These are phyloP conservation scores for Ogataea pilisensis DNA, from an alignment of 805 yeast genomes.

Conservation along the genomic window DNA sequence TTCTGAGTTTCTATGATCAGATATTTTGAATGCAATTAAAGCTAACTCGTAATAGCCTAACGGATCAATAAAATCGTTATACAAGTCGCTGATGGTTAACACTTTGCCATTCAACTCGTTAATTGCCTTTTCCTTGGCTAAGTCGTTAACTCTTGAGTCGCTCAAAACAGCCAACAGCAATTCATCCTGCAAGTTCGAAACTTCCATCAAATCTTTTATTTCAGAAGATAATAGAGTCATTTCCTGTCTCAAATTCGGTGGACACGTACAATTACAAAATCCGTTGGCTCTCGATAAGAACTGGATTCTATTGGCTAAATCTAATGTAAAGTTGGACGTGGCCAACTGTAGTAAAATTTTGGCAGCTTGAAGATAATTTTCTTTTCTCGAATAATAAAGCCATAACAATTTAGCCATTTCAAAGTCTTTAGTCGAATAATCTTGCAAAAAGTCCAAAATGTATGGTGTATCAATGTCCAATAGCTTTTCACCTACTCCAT, in stretches of 20 bases:
- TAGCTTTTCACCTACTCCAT: slow-evolving; percentile 72
- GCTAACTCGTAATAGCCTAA: slow-evolving; percentile 83
- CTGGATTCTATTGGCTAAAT: slow-evolving; percentile 74
- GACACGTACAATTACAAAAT: slow-evolving; percentile 80
- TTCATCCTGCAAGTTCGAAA: slow-evolving; percentile 81
- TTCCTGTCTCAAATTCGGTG: slow-evolving; percentile 71
- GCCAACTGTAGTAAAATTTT: slow-evolving; percentile 70
- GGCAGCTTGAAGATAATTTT: slow-evolving; percentile 80
- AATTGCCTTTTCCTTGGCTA: slow-evolving; percentile 47
- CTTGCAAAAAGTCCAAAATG: slow-evolving; percentile 71
- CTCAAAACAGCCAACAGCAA: slow-evolving; percentile 43
- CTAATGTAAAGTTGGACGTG: slow-evolving; percentile 63
- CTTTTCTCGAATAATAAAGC: slow-evolving; percentile 83
- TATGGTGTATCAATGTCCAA: slow-evolving; percentile 79
- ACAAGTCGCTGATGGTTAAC: slow-evolving; percentile 69
- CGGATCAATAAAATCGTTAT: slow-evolving; percentile 83
- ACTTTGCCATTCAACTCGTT: slow-evolving; percentile 59
- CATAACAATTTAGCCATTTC: slow-evolving; percentile 80
- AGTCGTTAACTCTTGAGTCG: slow-evolving; percentile 47
- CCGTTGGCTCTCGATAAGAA: slow-evolving; percentile 89
- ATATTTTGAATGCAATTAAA: slow-evolving; percentile 68
- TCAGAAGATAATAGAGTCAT: slow-evolving; percentile 65
- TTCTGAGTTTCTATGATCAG: slow-evolving; percentile 82
- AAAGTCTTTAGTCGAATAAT: slow-evolving; percentile 57
- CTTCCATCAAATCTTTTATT: slow-evolving; percentile 78